Percentiles rank a stretch among this genome's conserved stretches.
Evolutionary conservation across 1,139 yeast genomes (phyloP).

Genomic region (Protomyces inouyei): DNA sequence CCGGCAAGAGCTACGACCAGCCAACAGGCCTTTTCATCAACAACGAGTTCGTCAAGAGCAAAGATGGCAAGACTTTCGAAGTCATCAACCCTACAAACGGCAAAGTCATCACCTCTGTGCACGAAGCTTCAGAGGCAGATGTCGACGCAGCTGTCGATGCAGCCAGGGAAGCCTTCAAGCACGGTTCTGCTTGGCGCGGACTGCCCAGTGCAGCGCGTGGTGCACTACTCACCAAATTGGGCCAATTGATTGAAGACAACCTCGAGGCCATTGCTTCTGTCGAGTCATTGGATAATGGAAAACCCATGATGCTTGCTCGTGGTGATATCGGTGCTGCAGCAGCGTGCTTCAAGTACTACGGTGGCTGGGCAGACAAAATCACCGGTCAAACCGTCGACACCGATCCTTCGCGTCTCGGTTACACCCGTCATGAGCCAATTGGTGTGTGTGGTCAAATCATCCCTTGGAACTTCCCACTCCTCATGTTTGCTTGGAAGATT

Average conservation of each 20-base stretch:
- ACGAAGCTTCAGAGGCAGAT: constrained; percentile 62
- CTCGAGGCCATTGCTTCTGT: constrained; percentile 50
- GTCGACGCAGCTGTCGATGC: constrained; percentile 72
- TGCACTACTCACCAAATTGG: constrained; percentile 48
- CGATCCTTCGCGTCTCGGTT: constrained; percentile 54
- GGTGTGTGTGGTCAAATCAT: constrained; percentile 79
- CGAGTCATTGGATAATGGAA: constrained; percentile 64
- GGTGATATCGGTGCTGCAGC: constrained; percentile 61
- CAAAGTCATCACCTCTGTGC: constrained; percentile 58
- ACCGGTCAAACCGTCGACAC: constrained; percentile 70
- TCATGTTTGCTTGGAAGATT: constrained; percentile 81
- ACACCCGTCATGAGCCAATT: constrained; percentile 74
- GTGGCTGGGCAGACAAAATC: constrained; percentile 84
- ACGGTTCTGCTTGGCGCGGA: constrained; percentile 47
- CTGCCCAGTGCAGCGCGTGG: constrained; percentile 50
- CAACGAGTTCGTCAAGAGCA: constrained; percentile 51
- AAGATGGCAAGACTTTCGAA: constrained; percentile 47
- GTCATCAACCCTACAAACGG: constrained; percentile 68
- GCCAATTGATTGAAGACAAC: constrained; percentile 50
- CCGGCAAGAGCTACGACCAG: constrained; percentile 53
- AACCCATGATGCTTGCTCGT: constrained; percentile 49
- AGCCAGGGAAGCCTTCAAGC: constrained; percentile 63
- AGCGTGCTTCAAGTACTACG: constrained; percentile 62
- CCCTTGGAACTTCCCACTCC: constrained; percentile 85
- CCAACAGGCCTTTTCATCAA: constrained; percentile 79